phyloP scores from a whole-genome alignment of 345 rosid species.

The Hevea brasiliensis region DNA sequence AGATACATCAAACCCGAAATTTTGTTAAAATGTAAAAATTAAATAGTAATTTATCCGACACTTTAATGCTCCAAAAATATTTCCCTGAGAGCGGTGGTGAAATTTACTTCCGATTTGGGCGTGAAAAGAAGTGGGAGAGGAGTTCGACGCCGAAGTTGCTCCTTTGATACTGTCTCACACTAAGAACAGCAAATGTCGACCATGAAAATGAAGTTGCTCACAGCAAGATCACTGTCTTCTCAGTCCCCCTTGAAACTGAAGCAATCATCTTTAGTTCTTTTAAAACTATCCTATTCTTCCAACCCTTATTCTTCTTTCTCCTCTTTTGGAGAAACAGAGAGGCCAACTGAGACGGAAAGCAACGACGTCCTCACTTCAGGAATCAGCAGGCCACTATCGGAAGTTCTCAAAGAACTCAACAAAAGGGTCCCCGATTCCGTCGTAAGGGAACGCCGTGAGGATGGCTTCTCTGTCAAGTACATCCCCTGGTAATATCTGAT shows the following conservation, averaged over 20 bases:
- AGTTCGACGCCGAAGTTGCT: too few relatives aligned
- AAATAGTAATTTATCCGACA: too few relatives aligned
- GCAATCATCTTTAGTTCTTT: not conserved
- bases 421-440: constrained; percentile 73
- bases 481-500: constrained; percentile 68
- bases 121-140: too few relatives aligned
- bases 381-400: constrained; percentile 63
- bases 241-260: not conserved
- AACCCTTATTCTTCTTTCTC: constrained; percentile 8
- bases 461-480: constrained; percentile 63
- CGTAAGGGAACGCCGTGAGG: constrained; percentile 50
- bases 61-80: too few relatives aligned
- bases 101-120: too few relatives aligned
- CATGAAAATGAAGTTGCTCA: constrained; percentile 1
- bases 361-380: constrained; percentile 60
- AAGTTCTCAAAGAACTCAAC: constrained; percentile 74
- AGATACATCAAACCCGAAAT: too few relatives aligned
- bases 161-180: not conserved
- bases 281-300: constrained; percentile 1
- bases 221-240: not conserved
- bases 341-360: constrained; percentile 8
- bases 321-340: constrained; percentile 11
- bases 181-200: not conserved
- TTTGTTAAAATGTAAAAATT: too few relatives aligned
- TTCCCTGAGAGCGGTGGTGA: too few relatives aligned